Base-by-base conservation (phyloP, 129 eudicot species). In the Lactuca sativa region DNA sequence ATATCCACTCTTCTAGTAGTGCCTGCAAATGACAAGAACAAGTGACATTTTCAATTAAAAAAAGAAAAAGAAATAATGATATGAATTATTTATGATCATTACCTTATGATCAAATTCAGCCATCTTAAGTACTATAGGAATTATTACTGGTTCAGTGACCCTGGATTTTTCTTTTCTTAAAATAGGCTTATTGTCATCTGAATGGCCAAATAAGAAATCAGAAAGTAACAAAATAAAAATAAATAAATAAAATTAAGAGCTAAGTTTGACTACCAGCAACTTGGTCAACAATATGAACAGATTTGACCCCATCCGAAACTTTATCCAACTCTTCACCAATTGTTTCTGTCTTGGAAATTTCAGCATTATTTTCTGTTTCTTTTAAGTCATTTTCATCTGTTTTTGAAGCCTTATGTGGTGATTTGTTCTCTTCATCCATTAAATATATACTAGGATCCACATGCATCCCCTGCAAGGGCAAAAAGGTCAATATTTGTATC, bases 41-140 rank as follows among this genome's bases (percentile, higher is more conserved):
- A 38, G 12, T 10, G 59, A 51, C 44, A 3, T 38, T 38, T 38
- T 38, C 5, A 0, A 4, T 38, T 38, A 40, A 18, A 18, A 31
- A 14, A 66, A 3, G 10, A 18, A 64, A 4, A 13, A 0, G 7
- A 15, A 9, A 16, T n/a, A n/a, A n/a, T n/a, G n/a, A n/a, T n/a
- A 43, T 16, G 64, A 16, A 43, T 66, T 44, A 49, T 51, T 57
- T 43, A 57, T 9, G 32, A 36, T 31, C 2, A 31, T 59, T 74
- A 92, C 98, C 95, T 92, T 88, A 78, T 92, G 98, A 70, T 92
- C 97, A 58, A 92, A 92, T 63, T 92, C 96, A 36, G 96, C 95
- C 97, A 92, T 92, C 82, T 88, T 86, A 57, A 92, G 78, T 56
- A 92, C 93, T 77, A 93, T 89, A 37, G 98, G 98, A 62, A 93